phyloP scores from a whole-genome alignment of 768 basidiomycete genomes.

The Porphyrellus cyaneotinctus region DNA sequence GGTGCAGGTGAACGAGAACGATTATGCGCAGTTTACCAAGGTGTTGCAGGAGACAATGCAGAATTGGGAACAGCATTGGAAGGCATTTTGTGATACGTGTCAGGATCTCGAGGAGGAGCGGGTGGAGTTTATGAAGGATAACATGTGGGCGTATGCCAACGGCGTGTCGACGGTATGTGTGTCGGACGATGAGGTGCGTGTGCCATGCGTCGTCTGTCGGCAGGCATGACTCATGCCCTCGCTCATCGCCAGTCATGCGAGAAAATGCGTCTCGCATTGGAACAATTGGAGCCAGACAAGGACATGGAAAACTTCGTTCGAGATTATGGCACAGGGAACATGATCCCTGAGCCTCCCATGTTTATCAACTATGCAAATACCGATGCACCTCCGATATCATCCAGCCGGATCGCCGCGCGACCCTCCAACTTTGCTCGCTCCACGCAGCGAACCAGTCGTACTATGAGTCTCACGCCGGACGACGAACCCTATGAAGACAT shows the following conservation, averaged over 20 bases:
- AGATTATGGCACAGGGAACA: constrained; percentile 82
- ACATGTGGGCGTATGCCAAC: constrained; percentile 95
- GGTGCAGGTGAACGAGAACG: constrained; percentile 86
- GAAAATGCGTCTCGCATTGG: constrained; percentile 76
- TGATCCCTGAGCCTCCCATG: constrained; percentile 82
- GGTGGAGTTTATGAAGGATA: constrained; percentile 92
- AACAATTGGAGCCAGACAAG: constrained; percentile 81
- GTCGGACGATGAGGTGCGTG: constrained; percentile 84
- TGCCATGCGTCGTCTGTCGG: background rate
- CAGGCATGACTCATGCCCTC: background rate
- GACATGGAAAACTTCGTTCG: constrained; percentile 90
- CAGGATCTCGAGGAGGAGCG: constrained; percentile 96
- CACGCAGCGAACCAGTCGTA: constrained; percentile 33
- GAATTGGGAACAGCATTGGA: constrained; percentile 95
- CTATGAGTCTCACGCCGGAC: constrained; percentile 30
- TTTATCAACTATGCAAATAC: constrained; percentile 80
- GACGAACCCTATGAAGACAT: constrained; percentile 52
- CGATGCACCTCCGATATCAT: constrained; percentile 59
- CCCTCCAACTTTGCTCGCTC: constrained; percentile 50
- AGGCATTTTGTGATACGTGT: constrained; percentile 86
- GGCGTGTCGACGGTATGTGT: constrained; percentile 95
- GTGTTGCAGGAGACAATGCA: constrained; percentile 72
- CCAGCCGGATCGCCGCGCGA: constrained; percentile 52
- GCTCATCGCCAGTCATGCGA: constrained; percentile 73
- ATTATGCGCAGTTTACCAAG: constrained; percentile 84